Evolutionary conservation across 129 eudicot genomes (phyloP).

Genomic region (Oenanthe sinensis): DNA sequence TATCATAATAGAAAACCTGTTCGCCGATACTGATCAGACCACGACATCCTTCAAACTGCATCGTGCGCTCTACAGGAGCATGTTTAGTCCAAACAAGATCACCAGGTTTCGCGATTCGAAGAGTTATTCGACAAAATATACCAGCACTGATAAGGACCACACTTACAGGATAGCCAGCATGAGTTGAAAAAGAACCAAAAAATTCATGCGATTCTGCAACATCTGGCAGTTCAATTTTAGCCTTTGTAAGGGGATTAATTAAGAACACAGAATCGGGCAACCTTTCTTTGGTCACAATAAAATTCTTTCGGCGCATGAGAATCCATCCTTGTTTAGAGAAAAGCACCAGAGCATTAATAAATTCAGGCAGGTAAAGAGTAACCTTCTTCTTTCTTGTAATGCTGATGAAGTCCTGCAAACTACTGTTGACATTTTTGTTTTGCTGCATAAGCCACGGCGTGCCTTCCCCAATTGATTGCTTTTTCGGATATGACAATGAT

Average conservation of each 20-base stretch:
- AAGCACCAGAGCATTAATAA: not conserved
- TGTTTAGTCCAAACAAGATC: slow-evolving; percentile 5
- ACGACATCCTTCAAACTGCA: slow-evolving; percentile 10
- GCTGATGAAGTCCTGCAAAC: slow-evolving; percentile 9
- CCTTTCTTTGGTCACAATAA: not conserved
- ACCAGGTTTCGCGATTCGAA: not conserved
- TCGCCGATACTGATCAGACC: not conserved
- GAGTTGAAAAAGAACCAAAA: not conserved
- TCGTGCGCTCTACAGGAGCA: not conserved
- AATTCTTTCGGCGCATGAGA: slow-evolving; percentile 2
- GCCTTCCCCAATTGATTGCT: slow-evolving; percentile 1
- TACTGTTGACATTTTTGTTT: not conserved
- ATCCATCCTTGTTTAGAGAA: slow-evolving; percentile 6
- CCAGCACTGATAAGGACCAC: slow-evolving; percentile 3
- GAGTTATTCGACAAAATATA: not conserved
- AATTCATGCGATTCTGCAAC: not conserved
- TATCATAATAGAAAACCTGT: not conserved
- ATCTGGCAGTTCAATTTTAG: not conserved
- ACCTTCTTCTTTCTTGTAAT: slow-evolving; percentile 1
- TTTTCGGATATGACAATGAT: slow-evolving; percentile 2
- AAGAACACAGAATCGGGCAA: slow-evolving; percentile 6
- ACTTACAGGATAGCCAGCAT: not conserved
- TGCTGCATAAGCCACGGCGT: slow-evolving; percentile 5
- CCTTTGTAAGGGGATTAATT: slow-evolving; percentile 2
- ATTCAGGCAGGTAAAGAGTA: slow-evolving; percentile 6